Percentiles rank a stretch among this genome's conserved stretches.
These are phyloP conservation scores for Vigna radiata DNA, from an alignment of 306 rosid genomes.

Conservation along the genomic window DNA sequence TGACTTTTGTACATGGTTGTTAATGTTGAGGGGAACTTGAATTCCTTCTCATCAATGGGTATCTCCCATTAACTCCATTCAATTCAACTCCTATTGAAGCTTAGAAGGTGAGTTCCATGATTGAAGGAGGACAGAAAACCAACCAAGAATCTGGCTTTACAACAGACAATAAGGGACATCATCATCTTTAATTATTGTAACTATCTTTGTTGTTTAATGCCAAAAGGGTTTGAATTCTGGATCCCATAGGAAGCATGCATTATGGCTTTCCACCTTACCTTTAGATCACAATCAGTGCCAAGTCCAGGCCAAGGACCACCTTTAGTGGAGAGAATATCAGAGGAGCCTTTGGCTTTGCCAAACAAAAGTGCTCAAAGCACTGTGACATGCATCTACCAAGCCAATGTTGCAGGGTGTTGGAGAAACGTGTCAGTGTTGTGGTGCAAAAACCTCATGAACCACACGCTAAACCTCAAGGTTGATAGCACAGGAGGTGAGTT, in stretches of 20 bases:
- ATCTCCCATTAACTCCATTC: not conserved
- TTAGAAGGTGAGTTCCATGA: slow-evolving; percentile 12
- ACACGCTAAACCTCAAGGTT: slow-evolving; percentile 63
- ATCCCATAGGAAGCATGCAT: slow-evolving; percentile 29
- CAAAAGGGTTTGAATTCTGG: slow-evolving; percentile 14
- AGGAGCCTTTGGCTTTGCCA: slow-evolving; percentile 59
- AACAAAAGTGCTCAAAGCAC: slow-evolving; percentile 77
- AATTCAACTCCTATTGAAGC: not conserved
- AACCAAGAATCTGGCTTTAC: not conserved
- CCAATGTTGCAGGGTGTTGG: slow-evolving; percentile 65
- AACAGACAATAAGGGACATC: no score
- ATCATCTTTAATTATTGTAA: not conserved
- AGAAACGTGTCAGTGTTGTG: slow-evolving; percentile 69
- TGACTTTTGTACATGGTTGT: not conserved
- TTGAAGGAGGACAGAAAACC: not conserved
- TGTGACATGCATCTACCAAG: slow-evolving; percentile 71
- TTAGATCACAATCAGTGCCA: slow-evolving; percentile 57
- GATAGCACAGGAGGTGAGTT: slow-evolving; percentile 60
- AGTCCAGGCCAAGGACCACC: slow-evolving; percentile 49
- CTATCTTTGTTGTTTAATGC: not conserved
- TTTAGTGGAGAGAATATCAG: slow-evolving; percentile 66
- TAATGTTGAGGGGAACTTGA: not conserved
- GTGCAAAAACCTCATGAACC: slow-evolving; percentile 78
- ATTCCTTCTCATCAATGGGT: not conserved
- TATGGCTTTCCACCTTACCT: slow-evolving; percentile 63